A percentile compares a stretch with the other conserved stretches of the same genome.
These are phyloP conservation scores for Phytophthora pistaciae DNA, from an alignment of 352 stramenopile species.

Conservation along the genomic window DNA sequence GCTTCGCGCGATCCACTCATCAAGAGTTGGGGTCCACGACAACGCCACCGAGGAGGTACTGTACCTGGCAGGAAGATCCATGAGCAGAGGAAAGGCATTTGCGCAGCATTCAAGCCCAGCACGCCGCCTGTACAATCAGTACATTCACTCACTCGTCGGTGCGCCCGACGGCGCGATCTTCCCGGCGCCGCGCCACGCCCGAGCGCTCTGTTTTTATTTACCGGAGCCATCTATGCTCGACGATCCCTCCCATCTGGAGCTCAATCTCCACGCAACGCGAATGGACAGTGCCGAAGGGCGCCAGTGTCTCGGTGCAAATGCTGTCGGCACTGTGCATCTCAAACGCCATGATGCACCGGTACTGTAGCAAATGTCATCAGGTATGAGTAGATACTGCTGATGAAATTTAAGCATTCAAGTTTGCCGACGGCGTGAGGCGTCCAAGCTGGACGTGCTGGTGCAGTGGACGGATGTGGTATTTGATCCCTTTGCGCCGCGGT, in stretches of 20 bases:
- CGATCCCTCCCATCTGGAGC: slow-evolving; percentile 15
- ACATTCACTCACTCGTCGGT: no score
- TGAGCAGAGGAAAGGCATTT: no score
- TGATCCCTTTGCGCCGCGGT: neutral
- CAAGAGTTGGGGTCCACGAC: neutral
- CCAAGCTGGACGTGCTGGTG: neutral
- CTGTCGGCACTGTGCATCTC: neutral
- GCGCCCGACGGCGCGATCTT: neutral
- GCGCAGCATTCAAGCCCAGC: no score
- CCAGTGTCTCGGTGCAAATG: neutral
- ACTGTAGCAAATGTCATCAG: no score
- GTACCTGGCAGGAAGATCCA: no score
- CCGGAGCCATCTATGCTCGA: slow-evolving; percentile 23
- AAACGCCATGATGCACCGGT: neutral
- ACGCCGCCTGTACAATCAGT: no score
- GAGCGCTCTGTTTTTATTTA: slow-evolving; percentile 15
- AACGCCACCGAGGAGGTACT: neutral
- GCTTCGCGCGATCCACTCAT: neutral
- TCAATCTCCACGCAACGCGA: neutral
- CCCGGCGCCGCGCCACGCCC: neutral
- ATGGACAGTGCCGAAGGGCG: neutral
- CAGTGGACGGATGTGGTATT: neutral
- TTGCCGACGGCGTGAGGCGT: neutral
- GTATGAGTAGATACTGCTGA: neutral
- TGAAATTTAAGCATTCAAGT: neutral